These are phyloP conservation scores for Ustilago loliicola DNA, from an alignment of 1,284 basidiomycete genomes.

Conservation along the genomic window DNA sequence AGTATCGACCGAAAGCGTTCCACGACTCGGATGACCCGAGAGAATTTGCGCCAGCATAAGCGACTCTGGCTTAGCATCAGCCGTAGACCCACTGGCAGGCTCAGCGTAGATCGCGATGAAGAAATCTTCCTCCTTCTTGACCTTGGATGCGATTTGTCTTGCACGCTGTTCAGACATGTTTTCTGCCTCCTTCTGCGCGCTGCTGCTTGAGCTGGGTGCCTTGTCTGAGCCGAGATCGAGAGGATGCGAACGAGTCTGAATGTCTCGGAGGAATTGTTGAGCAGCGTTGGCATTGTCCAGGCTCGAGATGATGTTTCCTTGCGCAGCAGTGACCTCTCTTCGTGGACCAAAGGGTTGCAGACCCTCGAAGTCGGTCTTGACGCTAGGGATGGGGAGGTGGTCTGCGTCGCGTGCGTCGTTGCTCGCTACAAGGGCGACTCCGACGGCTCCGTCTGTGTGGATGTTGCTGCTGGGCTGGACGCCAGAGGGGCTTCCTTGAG, in stretches of 20 bases:
- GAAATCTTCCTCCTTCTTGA: constrained; percentile 79
- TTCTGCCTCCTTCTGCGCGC: constrained; percentile 41
- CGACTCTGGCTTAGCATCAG: constrained; percentile 11
- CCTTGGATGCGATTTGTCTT: constrained; percentile 49
- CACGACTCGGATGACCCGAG: constrained; percentile 83
- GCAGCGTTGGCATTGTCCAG: constrained; percentile 80
- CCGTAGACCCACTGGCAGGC: not conserved
- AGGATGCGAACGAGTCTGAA: constrained; percentile 71
- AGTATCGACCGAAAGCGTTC: constrained; percentile 80
- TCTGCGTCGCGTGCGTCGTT: constrained; percentile 27
- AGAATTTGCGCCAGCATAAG: constrained; percentile 73
- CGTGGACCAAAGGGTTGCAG: constrained; percentile 75
- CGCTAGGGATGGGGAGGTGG: constrained; percentile 52
- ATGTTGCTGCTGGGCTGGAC: constrained; percentile 72
- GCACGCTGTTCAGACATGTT: constrained; percentile 46
- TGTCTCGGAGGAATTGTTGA: constrained; percentile 77
- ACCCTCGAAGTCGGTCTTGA: constrained; percentile 74
- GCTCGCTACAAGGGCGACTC: constrained; percentile 75
- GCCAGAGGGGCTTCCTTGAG: constrained; percentile 16
- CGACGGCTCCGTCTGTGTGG: constrained; percentile 78
- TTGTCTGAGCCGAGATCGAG: constrained; percentile 1
- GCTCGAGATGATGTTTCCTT: constrained; percentile 82
- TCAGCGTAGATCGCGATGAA: constrained; percentile 73
- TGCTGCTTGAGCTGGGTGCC: constrained; percentile 12
- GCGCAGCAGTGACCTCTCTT: constrained; percentile 77